Base-by-base conservation (phyloP, 805 yeast species). In the Suhomyces canberraensis region DNA sequence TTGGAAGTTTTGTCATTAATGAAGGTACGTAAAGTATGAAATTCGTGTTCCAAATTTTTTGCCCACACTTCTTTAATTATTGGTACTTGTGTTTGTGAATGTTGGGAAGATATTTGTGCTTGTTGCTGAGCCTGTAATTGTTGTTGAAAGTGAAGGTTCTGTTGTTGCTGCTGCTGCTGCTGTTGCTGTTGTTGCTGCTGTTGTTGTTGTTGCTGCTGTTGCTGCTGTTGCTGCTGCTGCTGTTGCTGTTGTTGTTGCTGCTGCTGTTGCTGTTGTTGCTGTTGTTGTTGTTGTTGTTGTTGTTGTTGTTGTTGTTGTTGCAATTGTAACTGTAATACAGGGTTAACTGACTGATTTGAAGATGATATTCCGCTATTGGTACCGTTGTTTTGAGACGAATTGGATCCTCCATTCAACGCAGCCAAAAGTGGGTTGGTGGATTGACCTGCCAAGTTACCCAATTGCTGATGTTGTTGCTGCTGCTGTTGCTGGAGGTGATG, bases 31-130 rank as follows among this genome's bases (percentile, higher is more conserved):
- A 84, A 75, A 9, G 73, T 61, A 40, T 71, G 74, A 59, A 84
- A 78, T 51, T 84, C 93, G 37, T 72, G 70, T 47, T 81, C 81
- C 44, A 85, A 62, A 52, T 84, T 84, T 37, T 74, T 77, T 25
- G 65, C 70, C 89, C 91, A 84, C 19, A 85, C 93, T 45, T 85
- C 90, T 50, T 78, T 75, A 20, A 81, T 69, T 39, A 78, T 69
- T 11, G 82, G 75, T 20, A 73, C 71, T 32, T 63, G 62, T 3
- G 40, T 24, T 20, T 36, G 40, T n/a, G 36, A 30, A 25, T 29
- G 34, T 28, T 32, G 40, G 11, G 40, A 20, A 11, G 39, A 25
- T 17, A 40, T 51, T 11, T 45, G 52, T 8, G 36, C 45, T 20
- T 40, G 51, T 20, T 35, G 42, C 33, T 46, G 55, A 8, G 42